Percentiles rank a stretch among this genome's conserved stretches.
phyloP scores from a whole-genome alignment of 1,284 basidiomycete species.

The Rhodofomes roseus region DNA sequence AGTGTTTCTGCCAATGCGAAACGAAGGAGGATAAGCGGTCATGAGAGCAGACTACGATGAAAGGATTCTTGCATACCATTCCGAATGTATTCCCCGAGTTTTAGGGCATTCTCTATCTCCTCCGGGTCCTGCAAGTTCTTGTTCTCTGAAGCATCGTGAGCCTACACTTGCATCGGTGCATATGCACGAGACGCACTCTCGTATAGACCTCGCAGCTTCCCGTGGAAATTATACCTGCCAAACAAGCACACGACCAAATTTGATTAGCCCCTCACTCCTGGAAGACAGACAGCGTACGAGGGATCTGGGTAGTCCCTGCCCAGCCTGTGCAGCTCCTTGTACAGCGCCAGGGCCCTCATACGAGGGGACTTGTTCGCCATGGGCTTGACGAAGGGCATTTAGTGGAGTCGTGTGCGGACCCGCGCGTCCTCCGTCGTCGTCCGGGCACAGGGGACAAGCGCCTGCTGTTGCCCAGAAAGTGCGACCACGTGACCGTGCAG shows the following conservation, averaged over 20 bases:
- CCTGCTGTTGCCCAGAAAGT: neutral
- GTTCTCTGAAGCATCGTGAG: conserved; percentile 52
- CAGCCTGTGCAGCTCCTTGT: conserved; percentile 75
- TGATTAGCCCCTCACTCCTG: neutral
- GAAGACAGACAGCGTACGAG: conserved; percentile 44
- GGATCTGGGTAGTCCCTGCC: conserved; percentile 78
- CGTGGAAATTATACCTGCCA: conserved; percentile 71
- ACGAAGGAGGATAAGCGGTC: neutral
- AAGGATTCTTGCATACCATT: conserved; percentile 55
- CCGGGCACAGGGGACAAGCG: conserved; percentile 5
- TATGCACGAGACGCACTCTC: conserved; percentile 50
- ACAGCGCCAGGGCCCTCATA: conserved; percentile 61
- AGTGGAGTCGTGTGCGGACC: neutral
- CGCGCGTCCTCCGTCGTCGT: neutral
- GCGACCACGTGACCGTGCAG: conserved; percentile 11
- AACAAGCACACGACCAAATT: neutral
- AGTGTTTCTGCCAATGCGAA: conserved; percentile 64
- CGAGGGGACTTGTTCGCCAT: conserved; percentile 41
- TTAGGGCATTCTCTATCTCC: conserved; percentile 77
- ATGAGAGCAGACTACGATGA: neutral
- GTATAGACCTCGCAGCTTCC: conserved; percentile 62
- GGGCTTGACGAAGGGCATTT: neutral
- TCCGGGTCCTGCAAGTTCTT: conserved; percentile 61
- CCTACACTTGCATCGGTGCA: neutral
- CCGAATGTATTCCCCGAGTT: conserved; percentile 84